Percentiles rank a stretch among this genome's conserved stretches.
phyloP scores from a whole-genome alignment of 306 rosid species.

The Quercus bicolor region DNA sequence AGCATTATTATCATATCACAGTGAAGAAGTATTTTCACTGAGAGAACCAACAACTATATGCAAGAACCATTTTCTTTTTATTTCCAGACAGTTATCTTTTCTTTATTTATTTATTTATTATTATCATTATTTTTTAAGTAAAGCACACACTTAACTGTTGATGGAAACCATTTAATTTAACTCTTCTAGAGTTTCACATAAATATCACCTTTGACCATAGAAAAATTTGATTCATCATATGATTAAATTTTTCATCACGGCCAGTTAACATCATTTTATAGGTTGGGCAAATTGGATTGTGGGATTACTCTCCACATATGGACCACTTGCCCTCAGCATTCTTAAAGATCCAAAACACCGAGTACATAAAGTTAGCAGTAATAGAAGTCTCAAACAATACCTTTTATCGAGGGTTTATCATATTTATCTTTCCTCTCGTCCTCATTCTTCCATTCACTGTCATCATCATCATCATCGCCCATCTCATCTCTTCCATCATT shows the following conservation, averaged over 20 bases:
- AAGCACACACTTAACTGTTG: too few species aligned
- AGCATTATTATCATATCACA: neutral
- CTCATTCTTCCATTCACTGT: constrained; percentile 73
- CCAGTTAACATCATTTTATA: neutral
- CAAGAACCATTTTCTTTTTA: neutral
- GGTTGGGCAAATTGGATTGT: neutral
- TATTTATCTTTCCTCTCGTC: constrained; percentile 69
- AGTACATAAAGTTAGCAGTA: neutral
- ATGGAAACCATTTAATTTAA: neutral
- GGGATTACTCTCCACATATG: neutral
- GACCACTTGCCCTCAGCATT: neutral
- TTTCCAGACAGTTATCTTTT: neutral
- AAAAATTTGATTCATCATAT: neutral
- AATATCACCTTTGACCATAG: neutral
- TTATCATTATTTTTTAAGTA: too few species aligned
- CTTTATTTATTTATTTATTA: too few species aligned
- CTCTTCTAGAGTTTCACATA: neutral
- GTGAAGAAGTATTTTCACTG: neutral
- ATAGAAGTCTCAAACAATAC: constrained; percentile 31
- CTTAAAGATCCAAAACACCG: neutral
- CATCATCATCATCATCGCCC: constrained; percentile 71
- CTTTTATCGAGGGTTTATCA: constrained; percentile 70
- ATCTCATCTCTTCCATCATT: constrained; percentile 82
- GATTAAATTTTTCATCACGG: neutral
- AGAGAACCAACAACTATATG: neutral